Evolutionary conservation across 257 asterid genomes (phyloP).

Genomic region (Nicotiana benthamiana): DNA sequence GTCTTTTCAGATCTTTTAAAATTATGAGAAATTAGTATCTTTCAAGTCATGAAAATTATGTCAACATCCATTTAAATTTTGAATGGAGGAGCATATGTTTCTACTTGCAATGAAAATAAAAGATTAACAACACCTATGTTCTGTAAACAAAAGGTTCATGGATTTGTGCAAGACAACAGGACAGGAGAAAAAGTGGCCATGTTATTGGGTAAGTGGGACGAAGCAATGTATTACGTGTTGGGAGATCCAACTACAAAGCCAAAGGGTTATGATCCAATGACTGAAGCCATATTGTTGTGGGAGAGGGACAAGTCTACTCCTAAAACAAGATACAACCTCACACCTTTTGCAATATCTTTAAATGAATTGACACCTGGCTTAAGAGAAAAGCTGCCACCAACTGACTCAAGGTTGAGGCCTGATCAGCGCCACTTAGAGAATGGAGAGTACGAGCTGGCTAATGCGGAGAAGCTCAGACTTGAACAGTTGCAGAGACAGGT

Average conservation of each 20-base stretch:
- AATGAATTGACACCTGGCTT: slow-evolving; percentile 83
- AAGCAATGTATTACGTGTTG: slow-evolving; percentile 89
- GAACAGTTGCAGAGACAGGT: slow-evolving; percentile 99
- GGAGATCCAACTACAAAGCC: slow-evolving; percentile 94
- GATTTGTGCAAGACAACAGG: slow-evolving; percentile 92
- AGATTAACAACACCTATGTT: slow-evolving; percentile 7
- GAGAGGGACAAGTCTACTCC: slow-evolving; percentile 76
- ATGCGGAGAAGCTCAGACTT: slow-evolving; percentile 92
- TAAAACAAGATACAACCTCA: slow-evolving; percentile 87
- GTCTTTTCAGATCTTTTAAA: background rate
- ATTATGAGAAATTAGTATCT: background rate
- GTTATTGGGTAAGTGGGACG: slow-evolving; percentile 95
- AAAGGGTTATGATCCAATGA: slow-evolving; percentile 95
- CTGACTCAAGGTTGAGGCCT: slow-evolving; percentile 92
- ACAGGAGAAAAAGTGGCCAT: slow-evolving; percentile 95
- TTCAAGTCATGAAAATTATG: background rate
- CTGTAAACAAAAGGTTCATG: slow-evolving; percentile 60
- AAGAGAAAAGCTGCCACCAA: slow-evolving; percentile 74
- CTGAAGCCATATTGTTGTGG: slow-evolving; percentile 89
- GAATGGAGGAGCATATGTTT: background rate
- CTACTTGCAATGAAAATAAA: background rate
- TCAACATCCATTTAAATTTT: background rate
- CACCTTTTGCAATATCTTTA: slow-evolving; percentile 87
- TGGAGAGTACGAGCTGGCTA: slow-evolving; percentile 90
- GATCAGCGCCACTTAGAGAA: slow-evolving; percentile 96